A percentile compares a stretch with the other conserved stretches of the same genome.
These are phyloP conservation scores for Saccharomyces hybrid DNA, from an alignment of 1,139 yeast species.

Conservation along the genomic window DNA sequence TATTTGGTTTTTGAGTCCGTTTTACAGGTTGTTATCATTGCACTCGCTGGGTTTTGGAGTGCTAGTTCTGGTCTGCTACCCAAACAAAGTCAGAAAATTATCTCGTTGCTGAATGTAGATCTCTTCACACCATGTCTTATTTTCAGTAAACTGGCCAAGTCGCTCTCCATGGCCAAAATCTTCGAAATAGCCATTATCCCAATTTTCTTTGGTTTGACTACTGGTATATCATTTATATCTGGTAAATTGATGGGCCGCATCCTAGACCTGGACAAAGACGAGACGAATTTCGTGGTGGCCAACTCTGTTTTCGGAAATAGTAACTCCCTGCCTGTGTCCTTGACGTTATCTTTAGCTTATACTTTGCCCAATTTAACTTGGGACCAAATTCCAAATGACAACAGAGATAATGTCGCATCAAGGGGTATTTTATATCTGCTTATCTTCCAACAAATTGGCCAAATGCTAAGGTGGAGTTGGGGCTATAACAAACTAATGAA, in stretches of 20 bases:
- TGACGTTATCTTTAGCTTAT: slow-evolving; percentile 62
- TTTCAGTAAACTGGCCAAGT: slow-evolving; percentile 66
- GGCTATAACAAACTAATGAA: slow-evolving; percentile 63
- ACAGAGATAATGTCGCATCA: slow-evolving; percentile 60
- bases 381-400: slow-evolving; percentile 61
- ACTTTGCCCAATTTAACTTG: slow-evolving; percentile 66
- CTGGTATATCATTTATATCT: slow-evolving; percentile 50
- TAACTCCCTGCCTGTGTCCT: slow-evolving; percentile 67
- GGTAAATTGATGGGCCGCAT: slow-evolving; percentile 43
- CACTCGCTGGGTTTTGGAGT: slow-evolving; percentile 63
- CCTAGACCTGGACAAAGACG: slow-evolving; percentile 51
- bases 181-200: slow-evolving; percentile 62
- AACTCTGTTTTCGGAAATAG: slow-evolving; percentile 82
- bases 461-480: slow-evolving; percentile 76
- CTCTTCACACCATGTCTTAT: slow-evolving; percentile 73
- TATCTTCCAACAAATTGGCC: slow-evolving; percentile 74
- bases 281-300: slow-evolving; percentile 68
- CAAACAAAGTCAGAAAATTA: slow-evolving; percentile 52
- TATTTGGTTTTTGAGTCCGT: slow-evolving; percentile 68
- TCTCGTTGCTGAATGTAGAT: slow-evolving; percentile 60
- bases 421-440: slow-evolving; percentile 65
- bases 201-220: slow-evolving; percentile 52
- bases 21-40: slow-evolving; percentile 60
- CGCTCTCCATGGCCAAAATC: slow-evolving; percentile 55
- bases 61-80: slow-evolving; percentile 55